A percentile compares a stretch with the other conserved stretches of the same genome.
Conservation (phyloP, 495 filamentous ascomycete species). For the Aspergillus bertholletiae region DNA sequence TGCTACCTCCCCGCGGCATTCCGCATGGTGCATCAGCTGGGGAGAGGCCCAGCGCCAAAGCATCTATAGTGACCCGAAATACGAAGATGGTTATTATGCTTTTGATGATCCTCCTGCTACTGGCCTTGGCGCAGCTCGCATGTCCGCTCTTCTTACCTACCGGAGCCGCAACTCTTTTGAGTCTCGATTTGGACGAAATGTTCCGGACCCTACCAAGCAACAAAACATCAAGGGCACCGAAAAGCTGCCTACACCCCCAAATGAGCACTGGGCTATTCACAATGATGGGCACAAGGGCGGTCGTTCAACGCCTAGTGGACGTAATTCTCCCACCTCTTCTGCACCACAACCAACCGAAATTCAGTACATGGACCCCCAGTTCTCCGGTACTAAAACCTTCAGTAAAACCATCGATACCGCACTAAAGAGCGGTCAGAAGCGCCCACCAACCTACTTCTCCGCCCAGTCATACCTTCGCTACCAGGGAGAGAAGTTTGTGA, state of each 20-base stretch:
- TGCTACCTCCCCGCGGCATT: conserved; percentile 90
- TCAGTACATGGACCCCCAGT: conserved; percentile 69
- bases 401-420: conserved; percentile 19
- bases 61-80: conserved; percentile 98
- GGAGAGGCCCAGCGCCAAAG: conserved; percentile 95
- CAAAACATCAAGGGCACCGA: conserved; percentile 72
- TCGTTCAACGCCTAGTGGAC: conserved; percentile 33
- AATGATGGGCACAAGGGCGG: conserved; percentile 84
- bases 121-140: conserved; percentile 90
- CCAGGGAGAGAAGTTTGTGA: conserved; percentile 94
- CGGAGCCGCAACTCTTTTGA: conserved; percentile 96
- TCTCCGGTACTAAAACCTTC: conserved; percentile 62
- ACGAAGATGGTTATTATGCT: conserved; percentile 92
- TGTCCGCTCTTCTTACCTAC: conserved; percentile 95
- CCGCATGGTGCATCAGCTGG: conserved; percentile 99
- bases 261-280: conserved; percentile 90
- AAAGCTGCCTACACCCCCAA: conserved; percentile 60
- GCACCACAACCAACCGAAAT: conserved; percentile 25
- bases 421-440: conserved; percentile 32
- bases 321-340: conserved; percentile 32
- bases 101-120: conserved; percentile 78
- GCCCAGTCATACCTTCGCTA: conserved; percentile 98
- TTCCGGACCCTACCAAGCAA: conserved; percentile 73
- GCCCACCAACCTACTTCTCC: conserved; percentile 85
- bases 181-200: conserved; percentile 89